Base-by-base conservation (phyloP, 176 grass and related monocot species). In the Oryza officinalis region DNA sequence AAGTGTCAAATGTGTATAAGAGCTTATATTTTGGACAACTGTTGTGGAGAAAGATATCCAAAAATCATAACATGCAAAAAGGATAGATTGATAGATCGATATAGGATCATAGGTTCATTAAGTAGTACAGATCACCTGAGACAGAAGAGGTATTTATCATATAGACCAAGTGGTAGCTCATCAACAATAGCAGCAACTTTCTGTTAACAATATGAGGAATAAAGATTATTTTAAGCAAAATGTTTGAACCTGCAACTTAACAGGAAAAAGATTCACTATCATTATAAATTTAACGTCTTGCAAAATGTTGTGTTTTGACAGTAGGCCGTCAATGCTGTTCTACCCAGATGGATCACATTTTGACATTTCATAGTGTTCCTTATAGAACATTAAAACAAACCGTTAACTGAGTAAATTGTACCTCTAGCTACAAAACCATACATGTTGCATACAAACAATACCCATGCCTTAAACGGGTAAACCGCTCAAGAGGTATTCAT, bases 111-210 rank as follows among this genome's bases (percentile, higher is more conserved):
- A 85, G 22, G 27, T 70, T 73, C 57, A 74, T 14, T n/a, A n/a
- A 27, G 69, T 67, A 65, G 7, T 25, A 35, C 28, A 38, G 22
- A 26, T 82, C 83, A 98, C 96, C 96, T 98, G 43, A 87, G 64
- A 81, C 96, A 95, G 85, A 98, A 98, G 74, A 95, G 79, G 60
- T 98, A 98, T 72, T 98, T 98, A 64, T 98, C 91, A 85, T 95
- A 88, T 74, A 98, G 49, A 28, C 84, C 85, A 66, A 98, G 91
- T n/a, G 93, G 87, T 27, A 98, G 91, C 49, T 87, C 80, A 71
- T 98, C 93, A 78, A 98, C 93, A 71, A 98, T 88, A 82, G 82
- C 81, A 72, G 93, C 96, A 88, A 98, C 82, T 88, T 95, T 98
- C 96, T 98, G 89, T 90, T 78, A 76, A 63, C 75, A 90, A 66